Evolutionary conservation across 192 early-diverging fungal genomes (phyloP).

Genomic region (Backusella liffmaniae): DNA sequence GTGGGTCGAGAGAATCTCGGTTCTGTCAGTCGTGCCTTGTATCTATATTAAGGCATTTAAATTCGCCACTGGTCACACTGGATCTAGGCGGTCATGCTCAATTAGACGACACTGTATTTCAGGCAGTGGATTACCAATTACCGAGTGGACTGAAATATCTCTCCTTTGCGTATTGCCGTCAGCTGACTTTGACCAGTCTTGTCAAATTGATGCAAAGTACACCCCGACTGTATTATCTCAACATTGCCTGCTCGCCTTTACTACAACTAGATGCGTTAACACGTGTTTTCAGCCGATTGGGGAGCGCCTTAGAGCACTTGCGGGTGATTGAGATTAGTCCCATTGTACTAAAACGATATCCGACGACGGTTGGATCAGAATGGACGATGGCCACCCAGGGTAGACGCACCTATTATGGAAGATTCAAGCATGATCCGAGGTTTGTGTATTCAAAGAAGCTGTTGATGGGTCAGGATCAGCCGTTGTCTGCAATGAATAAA

Average conservation of each 20-base stretch:
- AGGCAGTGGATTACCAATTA: background rate
- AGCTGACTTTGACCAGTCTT: background rate
- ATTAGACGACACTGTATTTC: background rate
- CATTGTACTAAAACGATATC: background rate
- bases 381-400: conserved; percentile 1
- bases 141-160: conserved; percentile 1
- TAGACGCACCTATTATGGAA: background rate
- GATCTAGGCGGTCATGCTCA: conserved; percentile 10
- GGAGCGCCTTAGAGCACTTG: background rate
- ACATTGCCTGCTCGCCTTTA: conserved; percentile 3
- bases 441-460: conserved; percentile 7
- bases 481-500: conserved; percentile 9
- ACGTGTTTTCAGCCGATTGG: background rate
- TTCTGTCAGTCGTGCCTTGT: conserved; percentile 9
- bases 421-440: background rate
- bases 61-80: background rate
- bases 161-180: background rate
- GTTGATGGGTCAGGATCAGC: background rate
- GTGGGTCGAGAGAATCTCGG: background rate
- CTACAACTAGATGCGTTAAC: background rate
- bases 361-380: background rate
- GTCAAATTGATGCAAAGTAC: background rate
- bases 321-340: conserved; percentile 16
- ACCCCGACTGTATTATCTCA: conserved; percentile 7
- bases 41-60: background rate